Base-by-base conservation (phyloP, 2,329 filamentous ascomycete species). In the Cercospora nicotianae region DNA sequence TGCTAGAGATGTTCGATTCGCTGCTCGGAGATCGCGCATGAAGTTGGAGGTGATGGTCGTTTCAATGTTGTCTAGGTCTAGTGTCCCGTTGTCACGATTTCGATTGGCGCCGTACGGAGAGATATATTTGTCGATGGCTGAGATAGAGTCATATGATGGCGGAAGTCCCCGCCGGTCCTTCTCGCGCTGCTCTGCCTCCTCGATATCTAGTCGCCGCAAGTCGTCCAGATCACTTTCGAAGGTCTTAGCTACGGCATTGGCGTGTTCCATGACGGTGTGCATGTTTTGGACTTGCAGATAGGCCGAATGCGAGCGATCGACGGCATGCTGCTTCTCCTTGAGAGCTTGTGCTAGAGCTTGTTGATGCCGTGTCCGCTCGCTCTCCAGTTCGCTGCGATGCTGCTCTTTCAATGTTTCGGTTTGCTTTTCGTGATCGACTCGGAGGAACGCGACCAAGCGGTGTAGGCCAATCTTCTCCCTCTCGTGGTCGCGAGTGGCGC, bases 101-200 rank as follows among this genome's bases (percentile, higher is more conserved):
- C 26, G 58, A 36, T 60, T 60, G 67, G 69, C 63, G 42, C 42
- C 66, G 48, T 70, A 73, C 3, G 73, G 72, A 16, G 66, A 53
- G 28, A 67, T 66, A 13, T 64, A 63, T n/a, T 30, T 63, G 10
- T 72, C 68, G 18, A 68, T 65, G 10, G 73, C 73, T 36, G 70
- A 64, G 5, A 76, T 68, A 18, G 69, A 68, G 10, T 73, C 72
- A 45, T 76, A 76, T 3, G 73, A 69, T 3, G 74, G 75, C n/a
- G 75, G 75, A n/a, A 75, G 66, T 26, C 51, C 63, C 57, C 16
- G 33, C 55, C 58, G 31, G 13, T 58, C 33, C 20, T 23, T 13
- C n/a, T 63, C 60, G 1, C 53, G 36, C 42, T 70, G 68, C 26
- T 73, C 71, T n/a, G 51, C 67, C 39, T 73, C 66, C 9, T 64